Percentiles rank a stretch among this genome's conserved stretches.
Evolutionary conservation across 2,329 filamentous ascomycete species (phyloP).

Genomic region (Aspergillus chevalieri): DNA sequence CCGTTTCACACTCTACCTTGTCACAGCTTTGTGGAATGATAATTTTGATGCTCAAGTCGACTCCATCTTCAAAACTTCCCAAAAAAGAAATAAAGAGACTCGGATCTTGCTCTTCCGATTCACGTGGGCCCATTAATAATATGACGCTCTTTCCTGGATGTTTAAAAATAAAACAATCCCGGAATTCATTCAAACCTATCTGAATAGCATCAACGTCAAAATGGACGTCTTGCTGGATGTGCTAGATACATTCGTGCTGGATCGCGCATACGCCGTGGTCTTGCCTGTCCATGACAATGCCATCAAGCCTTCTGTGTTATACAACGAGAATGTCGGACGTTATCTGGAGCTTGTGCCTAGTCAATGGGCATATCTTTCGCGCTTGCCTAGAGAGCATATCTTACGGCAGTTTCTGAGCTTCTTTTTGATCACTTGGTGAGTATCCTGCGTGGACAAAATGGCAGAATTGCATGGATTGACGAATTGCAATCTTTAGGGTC

Average conservation of each 20-base stretch:
- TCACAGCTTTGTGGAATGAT: no score
- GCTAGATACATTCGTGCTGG: conserved; percentile 15
- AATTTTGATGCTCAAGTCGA: no score
- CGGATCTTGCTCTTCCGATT: neutral
- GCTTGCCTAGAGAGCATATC: neutral
- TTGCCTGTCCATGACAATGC: conserved; percentile 3
- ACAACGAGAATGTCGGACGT: conserved; percentile 21
- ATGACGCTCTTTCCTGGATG: no score
- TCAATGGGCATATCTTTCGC: conserved; percentile 11
- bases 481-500: conserved; percentile 51
- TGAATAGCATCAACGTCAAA: neutral
- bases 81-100: neutral
- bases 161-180: neutral
- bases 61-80: no score
- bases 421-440: conserved; percentile 25
- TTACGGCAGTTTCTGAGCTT: conserved; percentile 11
- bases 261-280: conserved; percentile 13
- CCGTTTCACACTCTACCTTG: no score
- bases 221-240: conserved; percentile 18
- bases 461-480: neutral
- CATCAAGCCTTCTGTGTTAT: conserved; percentile 7
- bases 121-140: no score
- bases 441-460: neutral
- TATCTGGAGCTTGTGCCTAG: conserved; percentile 23
- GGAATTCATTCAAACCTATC: neutral